Evolutionary conservation across 2,329 filamentous ascomycete species (phyloP), one percentile per base, ranked within the genome.

Genomic region (Hypoxylon sp.): DNA sequence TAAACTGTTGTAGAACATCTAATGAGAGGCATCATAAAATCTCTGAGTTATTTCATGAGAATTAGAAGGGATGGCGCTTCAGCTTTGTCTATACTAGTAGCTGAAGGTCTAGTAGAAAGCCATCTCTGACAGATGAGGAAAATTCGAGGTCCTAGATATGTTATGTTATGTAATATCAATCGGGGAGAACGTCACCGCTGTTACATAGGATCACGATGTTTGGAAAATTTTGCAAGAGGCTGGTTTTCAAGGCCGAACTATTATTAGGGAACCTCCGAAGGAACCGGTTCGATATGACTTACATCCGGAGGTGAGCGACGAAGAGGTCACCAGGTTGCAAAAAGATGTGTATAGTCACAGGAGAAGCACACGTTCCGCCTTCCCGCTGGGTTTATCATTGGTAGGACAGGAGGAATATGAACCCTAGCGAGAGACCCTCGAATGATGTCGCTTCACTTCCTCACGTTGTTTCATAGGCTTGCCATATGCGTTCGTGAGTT

Each of bases 381-480:
- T 66, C 62, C 64, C 68, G 68, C 65, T 13, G 20, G 8, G 10
- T 8, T 22, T 31, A 25, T 17, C 14, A 66, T 58, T 64, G 59
- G 61, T 51, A 57, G 42, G 58, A 40, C 57, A 48, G 30, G 27
- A 59, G 57, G 33, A 42, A 53, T 58, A 50, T 31, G 30, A 35
- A n/a, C 14, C 40, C 31, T 27, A 42, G 25, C 17, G 14, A 40
- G 37, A 27, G 27, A 61, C 33, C 57, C 63, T 69, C 69, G 69
- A 72, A 72, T 72, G 35, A 63, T 61, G 58, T 72, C 55, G 14
- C 40, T 55, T 33, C 27, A 44, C 50, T 64, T 42, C 27, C 59
- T 67, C 69, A 72, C 69, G 69, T 72, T 72, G 66, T 51, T 51
- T 33, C 17, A 59, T 53, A 66, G 48, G 62, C 31, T 57, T 57